These are phyloP conservation scores for Ciborinia camelliae DNA, from an alignment of 2,329 filamentous ascomycete species.

Conservation along the genomic window DNA sequence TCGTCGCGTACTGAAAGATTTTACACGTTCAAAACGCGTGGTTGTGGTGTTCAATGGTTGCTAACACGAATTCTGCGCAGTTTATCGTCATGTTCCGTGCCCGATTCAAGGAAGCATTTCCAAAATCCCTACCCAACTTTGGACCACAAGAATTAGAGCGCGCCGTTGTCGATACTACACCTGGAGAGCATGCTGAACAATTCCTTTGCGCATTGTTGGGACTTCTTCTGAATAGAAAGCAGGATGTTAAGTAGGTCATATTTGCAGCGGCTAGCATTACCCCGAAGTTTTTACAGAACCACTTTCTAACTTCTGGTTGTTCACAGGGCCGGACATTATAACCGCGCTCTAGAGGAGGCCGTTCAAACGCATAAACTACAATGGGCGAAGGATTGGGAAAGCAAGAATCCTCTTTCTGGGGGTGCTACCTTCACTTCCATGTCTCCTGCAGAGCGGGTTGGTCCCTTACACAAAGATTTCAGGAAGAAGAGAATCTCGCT, in stretches of 20 bases:
- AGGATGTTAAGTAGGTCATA: conserved; percentile 86
- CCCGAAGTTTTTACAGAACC: not conserved
- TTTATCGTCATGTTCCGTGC: conserved; percentile 98
- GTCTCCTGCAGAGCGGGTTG: conserved; percentile 76
- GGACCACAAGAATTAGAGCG: conserved; percentile 93
- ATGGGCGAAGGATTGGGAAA: conserved; percentile 83
- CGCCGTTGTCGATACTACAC: conserved; percentile 72
- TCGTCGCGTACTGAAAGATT: conserved; percentile 40
- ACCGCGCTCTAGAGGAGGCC: conserved; percentile 89
- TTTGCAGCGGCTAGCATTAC: not conserved
- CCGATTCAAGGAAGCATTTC: conserved; percentile 86
- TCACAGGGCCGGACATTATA: conserved; percentile 81
- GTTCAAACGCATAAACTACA: conserved; percentile 79
- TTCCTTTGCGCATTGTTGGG: conserved; percentile 86
- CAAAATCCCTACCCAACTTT: conserved; percentile 81
- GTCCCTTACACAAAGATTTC: conserved; percentile 26
- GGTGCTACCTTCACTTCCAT: conserved; percentile 79
- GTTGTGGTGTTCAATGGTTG: conserved; percentile 34
- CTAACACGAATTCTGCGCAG: conserved; percentile 49
- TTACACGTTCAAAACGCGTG: conserved; percentile 54
- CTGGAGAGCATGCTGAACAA: conserved; percentile 80
- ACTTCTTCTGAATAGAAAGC: conserved; percentile 91
- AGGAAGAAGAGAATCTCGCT: not conserved
- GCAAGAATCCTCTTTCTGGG: conserved; percentile 77
- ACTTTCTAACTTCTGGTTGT: conserved; percentile 28